Base-by-base conservation (phyloP, 1,284 basidiomycete genomes). In the Cutaneotrichosporon sp. region DNA sequence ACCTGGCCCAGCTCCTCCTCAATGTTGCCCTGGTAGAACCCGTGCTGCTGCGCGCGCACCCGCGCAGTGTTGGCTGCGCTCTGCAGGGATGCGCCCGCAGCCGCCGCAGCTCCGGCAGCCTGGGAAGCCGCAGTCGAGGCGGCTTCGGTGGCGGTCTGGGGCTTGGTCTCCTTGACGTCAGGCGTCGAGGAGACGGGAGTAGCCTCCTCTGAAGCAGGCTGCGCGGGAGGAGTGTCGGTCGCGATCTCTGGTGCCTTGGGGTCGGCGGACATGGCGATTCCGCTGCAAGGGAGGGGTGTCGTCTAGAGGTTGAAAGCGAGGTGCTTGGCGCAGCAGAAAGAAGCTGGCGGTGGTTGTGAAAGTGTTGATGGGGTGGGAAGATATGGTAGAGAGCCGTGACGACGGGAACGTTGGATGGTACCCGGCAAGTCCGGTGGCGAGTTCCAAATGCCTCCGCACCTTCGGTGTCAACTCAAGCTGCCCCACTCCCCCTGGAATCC, bases 1-100 rank as follows among this genome's bases (percentile, higher is more conserved):
- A 93, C 91, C 74, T 95, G 89, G 4, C 84, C 84, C 9, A 95
- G 90, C 77, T 95, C 92, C 69, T 92, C 88, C 72, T 94, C 88
- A 54, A 95, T 81, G 59, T 84, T 71, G n/a, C 60, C 66, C 10
- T 64, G 46, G 34, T 73, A 71, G 14, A 77, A 52, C 10, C 71
- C 86, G 43, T 56, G 72, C 66, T 59, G 81, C 66, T 29, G 56
- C 55, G 50, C 56, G 31, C 58, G 54, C 25, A 10, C 34, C 4
- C 22, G 25, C 25, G 56, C 47, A 2, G 33, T 46, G 31, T 43
- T 24, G 24, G 47, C 42, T 1, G 56, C 46, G 27, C 27, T 42
- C 56, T 50, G 47, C 22, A 53, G 38, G 34, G 54, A 43, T 18
- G 42, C 16, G 18, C 54, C 51, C 2, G 54, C 42, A 16, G 31